Evolutionary conservation across 2,329 filamentous ascomycete species (phyloP).

Genomic region (Metarhizium robertsii): DNA sequence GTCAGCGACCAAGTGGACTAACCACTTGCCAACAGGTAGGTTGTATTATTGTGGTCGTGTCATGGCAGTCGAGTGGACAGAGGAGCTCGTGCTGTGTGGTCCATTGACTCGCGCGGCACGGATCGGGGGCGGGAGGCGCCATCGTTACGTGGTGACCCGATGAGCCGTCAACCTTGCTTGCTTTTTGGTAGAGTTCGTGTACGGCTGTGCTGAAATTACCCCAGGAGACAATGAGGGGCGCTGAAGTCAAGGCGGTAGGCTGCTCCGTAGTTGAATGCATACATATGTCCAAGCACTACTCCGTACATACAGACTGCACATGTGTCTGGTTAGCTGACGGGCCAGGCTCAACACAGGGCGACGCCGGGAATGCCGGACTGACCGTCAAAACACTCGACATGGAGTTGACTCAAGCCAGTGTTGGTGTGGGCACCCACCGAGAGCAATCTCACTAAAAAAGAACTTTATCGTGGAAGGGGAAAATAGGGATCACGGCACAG

Average conservation of each 20-base stretch:
- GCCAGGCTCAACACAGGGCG: background rate
- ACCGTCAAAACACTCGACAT: background rate
- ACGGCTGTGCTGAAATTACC: constrained; percentile 4
- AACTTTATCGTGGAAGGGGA: too few species aligned
- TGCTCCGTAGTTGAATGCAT: background rate
- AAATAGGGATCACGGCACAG: constrained; percentile 10
- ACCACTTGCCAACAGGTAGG: background rate
- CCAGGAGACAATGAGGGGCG: constrained; percentile 3
- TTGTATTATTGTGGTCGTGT: background rate
- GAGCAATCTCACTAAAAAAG: too few species aligned
- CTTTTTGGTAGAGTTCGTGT: background rate
- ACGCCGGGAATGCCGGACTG: background rate
- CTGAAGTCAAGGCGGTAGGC: background rate
- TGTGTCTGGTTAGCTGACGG: background rate
- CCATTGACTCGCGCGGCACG: constrained; percentile 7
- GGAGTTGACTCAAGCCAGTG: background rate
- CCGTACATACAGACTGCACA: too few species aligned
- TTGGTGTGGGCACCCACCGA: too few species aligned
- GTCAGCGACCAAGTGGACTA: too few species aligned
- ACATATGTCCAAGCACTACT: too few species aligned
- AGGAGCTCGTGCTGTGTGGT: background rate
- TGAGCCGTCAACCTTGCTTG: background rate
- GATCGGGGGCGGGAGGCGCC: constrained; percentile 8
- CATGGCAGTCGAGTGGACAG: background rate
- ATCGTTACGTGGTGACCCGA: background rate